Evolutionary conservation across 371 early-diverging fungal genomes (phyloP).

Genomic region (Mucor plumbeus): DNA sequence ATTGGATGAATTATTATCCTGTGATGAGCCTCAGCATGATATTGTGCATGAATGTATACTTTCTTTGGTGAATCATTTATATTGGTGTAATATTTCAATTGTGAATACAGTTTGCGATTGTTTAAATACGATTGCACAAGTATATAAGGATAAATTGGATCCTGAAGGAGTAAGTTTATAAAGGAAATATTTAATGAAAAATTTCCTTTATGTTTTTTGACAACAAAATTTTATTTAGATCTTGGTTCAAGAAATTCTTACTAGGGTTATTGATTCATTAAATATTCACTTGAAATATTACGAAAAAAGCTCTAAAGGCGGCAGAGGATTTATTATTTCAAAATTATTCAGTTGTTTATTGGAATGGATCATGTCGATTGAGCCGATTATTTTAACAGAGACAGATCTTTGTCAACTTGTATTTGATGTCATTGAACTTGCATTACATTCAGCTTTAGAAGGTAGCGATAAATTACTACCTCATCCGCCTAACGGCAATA

Average conservation of each 20-base stretch:
- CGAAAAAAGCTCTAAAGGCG: constrained; percentile 44
- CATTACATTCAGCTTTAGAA: constrained; percentile 45
- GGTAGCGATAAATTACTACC: constrained; percentile 18
- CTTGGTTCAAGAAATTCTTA: constrained; percentile 67
- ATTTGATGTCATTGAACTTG: constrained; percentile 76
- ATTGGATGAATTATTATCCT: constrained; percentile 60
- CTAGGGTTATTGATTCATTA: constrained; percentile 70
- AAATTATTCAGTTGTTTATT: constrained; percentile 72
- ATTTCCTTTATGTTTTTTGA: neutral
- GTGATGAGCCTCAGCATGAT: constrained; percentile 44
- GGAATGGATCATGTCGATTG: constrained; percentile 80
- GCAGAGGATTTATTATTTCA: constrained; percentile 63
- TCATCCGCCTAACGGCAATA: constrained; percentile 11
- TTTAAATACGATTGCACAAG: constrained; percentile 67
- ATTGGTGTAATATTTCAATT: constrained; percentile 63
- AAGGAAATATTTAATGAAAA: neutral
- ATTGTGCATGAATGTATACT: constrained; percentile 64
- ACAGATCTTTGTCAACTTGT: constrained; percentile 70
- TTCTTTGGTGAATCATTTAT: constrained; percentile 71
- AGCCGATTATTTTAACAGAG: constrained; percentile 62
- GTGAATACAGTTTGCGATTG: constrained; percentile 74
- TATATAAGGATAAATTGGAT: constrained; percentile 59
- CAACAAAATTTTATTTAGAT: constrained; percentile 31
- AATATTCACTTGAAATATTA: constrained; percentile 71
- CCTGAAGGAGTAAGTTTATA: constrained; percentile 67